Evolutionary conservation across 2,329 filamentous ascomycete species (phyloP).

Genomic region (Colletotrichum coccodes): DNA sequence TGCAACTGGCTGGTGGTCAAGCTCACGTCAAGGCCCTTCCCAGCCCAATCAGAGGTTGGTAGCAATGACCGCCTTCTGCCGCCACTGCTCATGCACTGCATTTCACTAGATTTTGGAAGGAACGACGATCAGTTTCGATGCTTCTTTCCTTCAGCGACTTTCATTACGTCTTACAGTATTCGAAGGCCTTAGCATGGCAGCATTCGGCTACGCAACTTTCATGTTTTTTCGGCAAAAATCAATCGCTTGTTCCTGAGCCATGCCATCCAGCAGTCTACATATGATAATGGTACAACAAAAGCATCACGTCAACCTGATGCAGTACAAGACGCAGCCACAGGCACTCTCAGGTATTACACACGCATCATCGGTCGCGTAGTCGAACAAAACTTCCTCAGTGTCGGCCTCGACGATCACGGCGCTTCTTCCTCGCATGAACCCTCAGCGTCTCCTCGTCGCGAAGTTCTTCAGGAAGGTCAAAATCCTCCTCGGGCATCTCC

Average conservation of each 20-base stretch:
- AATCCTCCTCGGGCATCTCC: conserved; percentile 76
- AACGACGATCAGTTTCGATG: neutral
- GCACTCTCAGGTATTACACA: conserved; percentile 6
- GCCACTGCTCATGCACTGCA: neutral
- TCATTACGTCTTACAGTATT: neutral
- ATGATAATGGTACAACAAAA: conserved; percentile 24
- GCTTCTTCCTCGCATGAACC: conserved; percentile 70
- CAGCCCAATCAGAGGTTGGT: neutral
- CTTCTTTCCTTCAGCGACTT: neutral
- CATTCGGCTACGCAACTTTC: neutral
- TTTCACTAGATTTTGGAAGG: neutral
- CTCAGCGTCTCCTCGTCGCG: conserved; percentile 65
- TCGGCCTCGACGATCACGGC: conserved; percentile 67
- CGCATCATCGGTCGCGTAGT: neutral
- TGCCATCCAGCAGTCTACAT: conserved; percentile 24
- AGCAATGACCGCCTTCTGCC: neutral
- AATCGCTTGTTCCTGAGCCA: conserved; percentile 30
- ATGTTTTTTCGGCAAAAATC: neutral
- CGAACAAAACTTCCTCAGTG: conserved; percentile 38
- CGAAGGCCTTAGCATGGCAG: too few relatives aligned
- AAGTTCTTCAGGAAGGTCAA: conserved; percentile 77
- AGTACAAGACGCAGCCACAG: neutral
- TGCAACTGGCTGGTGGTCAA: neutral
- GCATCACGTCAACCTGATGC: conserved; percentile 15
- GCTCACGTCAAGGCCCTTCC: conserved; percentile 13